A percentile compares a stretch with the other conserved stretches of the same genome.
Conservation (phyloP, 2,329 filamentous ascomycete species). For the Apiospora malaysiana region DNA sequence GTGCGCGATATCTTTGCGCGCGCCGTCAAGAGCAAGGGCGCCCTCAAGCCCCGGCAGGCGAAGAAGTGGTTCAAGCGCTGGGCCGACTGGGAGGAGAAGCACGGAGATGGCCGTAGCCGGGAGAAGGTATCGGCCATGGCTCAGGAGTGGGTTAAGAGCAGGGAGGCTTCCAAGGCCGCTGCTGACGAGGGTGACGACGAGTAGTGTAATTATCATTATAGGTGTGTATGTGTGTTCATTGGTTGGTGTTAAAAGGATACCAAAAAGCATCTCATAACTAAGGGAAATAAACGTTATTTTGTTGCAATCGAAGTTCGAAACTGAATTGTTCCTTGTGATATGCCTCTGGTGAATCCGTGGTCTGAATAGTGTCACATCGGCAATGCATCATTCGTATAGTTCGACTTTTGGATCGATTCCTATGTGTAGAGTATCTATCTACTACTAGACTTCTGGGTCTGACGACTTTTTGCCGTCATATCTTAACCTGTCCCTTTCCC, state of each 20-base stretch:
- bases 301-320: not conserved
- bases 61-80: conserved; percentile 91
- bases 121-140: conserved; percentile 75
- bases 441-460: not conserved
- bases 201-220: conserved; percentile 1
- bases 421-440: not conserved
- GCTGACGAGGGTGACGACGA: conserved; percentile 11
- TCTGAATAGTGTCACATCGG: not conserved
- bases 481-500: not conserved
- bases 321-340: not conserved
- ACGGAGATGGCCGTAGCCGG: conserved; percentile 71
- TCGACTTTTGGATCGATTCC: not conserved
- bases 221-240: not conserved
- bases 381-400: not conserved
- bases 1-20: conserved; percentile 84
- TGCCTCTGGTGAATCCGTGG: not conserved
- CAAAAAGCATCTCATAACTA: conserved; percentile 4
- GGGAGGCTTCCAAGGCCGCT: conserved; percentile 35
- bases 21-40: conserved; percentile 66
- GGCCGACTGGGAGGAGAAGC: conserved; percentile 83
- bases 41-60: conserved; percentile 81
- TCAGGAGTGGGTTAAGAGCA: conserved; percentile 69
- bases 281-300: not conserved
- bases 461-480: not conserved
- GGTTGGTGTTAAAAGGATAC: conserved; percentile 19